phyloP scores from a whole-genome alignment of 306 rosid genomes.

The Trifolium fragiferum region DNA sequence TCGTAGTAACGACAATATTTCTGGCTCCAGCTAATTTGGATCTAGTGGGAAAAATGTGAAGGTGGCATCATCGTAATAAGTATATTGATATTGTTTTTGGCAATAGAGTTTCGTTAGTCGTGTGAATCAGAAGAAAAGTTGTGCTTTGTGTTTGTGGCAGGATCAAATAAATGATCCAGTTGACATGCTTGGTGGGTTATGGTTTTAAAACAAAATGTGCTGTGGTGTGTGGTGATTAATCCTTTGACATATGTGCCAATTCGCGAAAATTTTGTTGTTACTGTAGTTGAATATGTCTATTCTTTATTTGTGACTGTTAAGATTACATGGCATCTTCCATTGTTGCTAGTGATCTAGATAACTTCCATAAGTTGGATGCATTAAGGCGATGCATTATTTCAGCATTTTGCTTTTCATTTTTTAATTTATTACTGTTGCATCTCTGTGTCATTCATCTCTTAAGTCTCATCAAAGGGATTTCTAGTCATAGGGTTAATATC shows the following conservation, averaged over 20 bases:
- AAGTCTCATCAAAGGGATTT: conserved; percentile 22
- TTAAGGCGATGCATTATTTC: background rate
- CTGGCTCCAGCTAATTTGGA: background rate
- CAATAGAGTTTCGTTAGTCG: background rate
- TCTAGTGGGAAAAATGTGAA: conserved; percentile 5
- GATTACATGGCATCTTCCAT: background rate
- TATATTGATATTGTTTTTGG: background rate
- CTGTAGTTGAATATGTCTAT: conserved; percentile 1
- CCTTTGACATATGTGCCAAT: conserved; percentile 19
- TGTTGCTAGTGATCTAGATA: conserved; percentile 17
- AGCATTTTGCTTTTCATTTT: conserved; percentile 16
- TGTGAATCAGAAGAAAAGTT: background rate
- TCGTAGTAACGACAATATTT: background rate
- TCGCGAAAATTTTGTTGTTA: background rate
- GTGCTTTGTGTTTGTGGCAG: conserved; percentile 5
- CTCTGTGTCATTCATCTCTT: background rate
- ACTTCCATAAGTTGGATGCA: conserved; percentile 19
- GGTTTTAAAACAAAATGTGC: background rate
- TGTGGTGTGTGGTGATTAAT: conserved; percentile 5
- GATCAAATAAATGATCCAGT: conserved; percentile 30
- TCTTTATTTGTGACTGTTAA: conserved; percentile 2
- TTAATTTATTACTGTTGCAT: background rate
- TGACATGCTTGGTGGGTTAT: conserved; percentile 28
- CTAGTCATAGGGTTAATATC: conserved; percentile 13
- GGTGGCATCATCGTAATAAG: background rate